A percentile compares a stretch with the other conserved stretches of the same genome.
These are phyloP conservation scores for Mycena indigotica DNA, from an alignment of 768 basidiomycete species.

Conservation along the genomic window DNA sequence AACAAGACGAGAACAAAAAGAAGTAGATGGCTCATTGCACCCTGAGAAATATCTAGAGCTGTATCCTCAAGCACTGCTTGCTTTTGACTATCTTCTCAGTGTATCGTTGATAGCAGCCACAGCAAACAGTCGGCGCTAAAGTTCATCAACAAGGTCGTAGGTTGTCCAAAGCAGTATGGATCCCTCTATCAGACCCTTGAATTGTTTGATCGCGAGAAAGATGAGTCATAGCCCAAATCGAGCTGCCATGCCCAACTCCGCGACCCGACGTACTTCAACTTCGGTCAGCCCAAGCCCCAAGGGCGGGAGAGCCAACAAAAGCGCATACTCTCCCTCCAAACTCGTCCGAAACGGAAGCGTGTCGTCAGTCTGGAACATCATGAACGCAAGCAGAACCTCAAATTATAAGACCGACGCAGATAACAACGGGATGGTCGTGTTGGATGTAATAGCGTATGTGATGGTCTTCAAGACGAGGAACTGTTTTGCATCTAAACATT, in stretches of 20 bases:
- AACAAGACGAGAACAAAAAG: no score
- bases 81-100: no score
- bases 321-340: slow-evolving; percentile 59
- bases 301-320: slow-evolving; percentile 57
- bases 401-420: slow-evolving; percentile 48
- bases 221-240: no score
- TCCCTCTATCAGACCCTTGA: no score
- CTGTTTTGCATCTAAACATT: slow-evolving; percentile 51
- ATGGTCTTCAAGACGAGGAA: slow-evolving; percentile 52
- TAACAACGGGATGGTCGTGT: slow-evolving; percentile 52
- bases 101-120: no score
- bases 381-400: background rate
- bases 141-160: no score
- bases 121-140: no score
- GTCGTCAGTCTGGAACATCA: slow-evolving; percentile 55
- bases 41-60: no score
- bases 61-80: no score
- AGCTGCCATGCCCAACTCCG: slow-evolving; percentile 48
- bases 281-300: slow-evolving; percentile 55
- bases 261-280: slow-evolving; percentile 47
- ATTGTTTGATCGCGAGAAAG: no score
- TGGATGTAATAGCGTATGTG: slow-evolving; percentile 57
- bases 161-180: no score
- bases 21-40: no score
- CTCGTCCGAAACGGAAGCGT: slow-evolving; percentile 60